Conservation (phyloP, 1,139 yeast genomes). For the Suhomyces maxii region DNA sequence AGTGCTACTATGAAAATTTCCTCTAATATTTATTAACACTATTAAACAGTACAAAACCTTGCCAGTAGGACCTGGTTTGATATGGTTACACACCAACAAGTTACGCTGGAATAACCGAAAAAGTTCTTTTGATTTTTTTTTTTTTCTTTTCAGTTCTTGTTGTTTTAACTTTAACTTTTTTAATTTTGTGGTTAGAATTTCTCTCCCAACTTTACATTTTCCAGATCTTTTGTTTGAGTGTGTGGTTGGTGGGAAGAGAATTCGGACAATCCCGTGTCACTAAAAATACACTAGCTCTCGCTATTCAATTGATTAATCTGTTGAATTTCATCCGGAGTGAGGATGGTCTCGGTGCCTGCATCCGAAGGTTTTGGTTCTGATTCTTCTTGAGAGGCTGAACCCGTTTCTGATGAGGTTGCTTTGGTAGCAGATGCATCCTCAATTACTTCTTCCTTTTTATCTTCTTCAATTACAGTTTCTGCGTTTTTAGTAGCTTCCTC, state of each 20-base stretch:
- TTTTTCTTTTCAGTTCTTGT: too few relatives aligned
- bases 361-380: slow-evolving; percentile 1
- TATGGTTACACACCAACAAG: too few relatives aligned
- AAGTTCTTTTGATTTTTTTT: too few relatives aligned
- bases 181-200: too few relatives aligned
- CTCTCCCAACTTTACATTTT: too few relatives aligned
- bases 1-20: too few relatives aligned
- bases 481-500: slow-evolving; percentile 5
- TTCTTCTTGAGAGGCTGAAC: too few relatives aligned
- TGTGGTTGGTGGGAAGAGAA: too few relatives aligned
- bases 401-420: neutral
- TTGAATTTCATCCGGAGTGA: slow-evolving; percentile 9
- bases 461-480: neutral
- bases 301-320: slow-evolving; percentile 9
- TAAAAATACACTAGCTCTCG: slow-evolving; percentile 7
- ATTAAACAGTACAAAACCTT: neutral
- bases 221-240: too few relatives aligned
- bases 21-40: neutral
- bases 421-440: neutral
- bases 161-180: too few relatives aligned
- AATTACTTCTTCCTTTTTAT: neutral
- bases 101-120: too few relatives aligned
- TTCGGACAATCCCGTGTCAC: slow-evolving; percentile 2
- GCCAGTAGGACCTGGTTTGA: neutral
- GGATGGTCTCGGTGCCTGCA: slow-evolving; percentile 9